Conservation (phyloP, 805 yeast species). For the Saccharomycopsis selenospora region DNA sequence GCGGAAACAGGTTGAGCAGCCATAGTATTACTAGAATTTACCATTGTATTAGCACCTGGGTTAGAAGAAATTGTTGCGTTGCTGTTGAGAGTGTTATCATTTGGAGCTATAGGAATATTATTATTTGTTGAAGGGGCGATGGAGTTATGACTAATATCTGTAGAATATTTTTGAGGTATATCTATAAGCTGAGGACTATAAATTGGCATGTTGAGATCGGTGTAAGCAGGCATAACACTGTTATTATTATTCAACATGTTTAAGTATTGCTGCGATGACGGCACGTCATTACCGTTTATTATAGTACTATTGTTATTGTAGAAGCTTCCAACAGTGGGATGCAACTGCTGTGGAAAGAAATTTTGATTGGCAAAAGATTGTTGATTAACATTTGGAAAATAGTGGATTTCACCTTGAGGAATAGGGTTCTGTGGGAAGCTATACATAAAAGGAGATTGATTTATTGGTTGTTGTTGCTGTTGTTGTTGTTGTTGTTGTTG, state of each 20-base stretch:
- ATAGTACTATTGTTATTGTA: background rate
- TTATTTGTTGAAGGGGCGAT: no score
- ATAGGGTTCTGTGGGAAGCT: no score
- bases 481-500: conserved; percentile 21
- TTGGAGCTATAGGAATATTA: no score
- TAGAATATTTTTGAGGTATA: no score
- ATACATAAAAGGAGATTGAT: no score
- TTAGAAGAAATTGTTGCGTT: background rate
- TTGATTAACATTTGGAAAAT: background rate
- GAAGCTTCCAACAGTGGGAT: background rate
- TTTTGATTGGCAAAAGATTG: background rate
- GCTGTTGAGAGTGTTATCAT: background rate
- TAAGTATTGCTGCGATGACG: no score
- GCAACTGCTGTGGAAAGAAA: background rate
- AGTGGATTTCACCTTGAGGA: background rate
- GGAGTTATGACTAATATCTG: no score
- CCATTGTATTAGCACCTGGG: background rate
- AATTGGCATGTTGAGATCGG: no score
- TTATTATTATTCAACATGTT: no score
- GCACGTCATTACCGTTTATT: no score
- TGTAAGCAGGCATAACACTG: no score
- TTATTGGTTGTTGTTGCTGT: conserved; percentile 2
- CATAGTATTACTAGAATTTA: background rate
- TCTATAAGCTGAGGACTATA: no score
- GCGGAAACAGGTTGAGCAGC: background rate